Conservation (phyloP, 495 filamentous ascomycete genomes). For the Aspergillus asperescens region DNA sequence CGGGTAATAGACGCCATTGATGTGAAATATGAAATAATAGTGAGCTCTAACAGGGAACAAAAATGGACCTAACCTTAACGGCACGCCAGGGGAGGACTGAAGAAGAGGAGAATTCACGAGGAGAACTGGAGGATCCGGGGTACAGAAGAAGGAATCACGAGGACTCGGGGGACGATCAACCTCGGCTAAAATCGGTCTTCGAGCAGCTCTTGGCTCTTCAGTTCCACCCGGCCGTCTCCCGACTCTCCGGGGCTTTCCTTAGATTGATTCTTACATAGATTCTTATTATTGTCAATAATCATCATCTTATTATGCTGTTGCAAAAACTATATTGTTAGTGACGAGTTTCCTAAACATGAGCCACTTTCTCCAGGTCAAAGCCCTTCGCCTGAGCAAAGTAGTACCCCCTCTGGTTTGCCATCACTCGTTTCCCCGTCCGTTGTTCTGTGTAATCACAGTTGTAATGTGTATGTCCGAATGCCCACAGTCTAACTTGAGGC, state of each 20-base stretch:
- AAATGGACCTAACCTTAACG: not conserved
- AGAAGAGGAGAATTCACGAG: slow-evolving; percentile 6
- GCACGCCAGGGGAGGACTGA: slow-evolving; percentile 3
- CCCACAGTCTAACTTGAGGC: slow-evolving; percentile 45
- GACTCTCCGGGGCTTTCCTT: too few species aligned
- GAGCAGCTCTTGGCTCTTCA: not conserved
- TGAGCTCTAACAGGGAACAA: not conserved
- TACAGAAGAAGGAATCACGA: slow-evolving; percentile 29
- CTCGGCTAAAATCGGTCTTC: slow-evolving; percentile 39
- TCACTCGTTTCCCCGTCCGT: slow-evolving; percentile 24
- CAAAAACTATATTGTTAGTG: too few species aligned
- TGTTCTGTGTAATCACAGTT: slow-evolving; percentile 41
- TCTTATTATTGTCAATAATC: too few species aligned
- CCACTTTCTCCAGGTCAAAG: slow-evolving; percentile 27
- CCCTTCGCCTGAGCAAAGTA: slow-evolving; percentile 28
- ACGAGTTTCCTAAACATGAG: not conserved
- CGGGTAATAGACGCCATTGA: slow-evolving; percentile 67
- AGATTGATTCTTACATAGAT: too few species aligned
- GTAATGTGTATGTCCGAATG: slow-evolving; percentile 55
- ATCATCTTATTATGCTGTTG: not conserved
- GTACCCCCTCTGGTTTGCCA: slow-evolving; percentile 39
- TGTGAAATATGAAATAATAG: slow-evolving; percentile 42
- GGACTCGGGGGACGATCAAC: slow-evolving; percentile 20
- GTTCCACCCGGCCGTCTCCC: too few species aligned
- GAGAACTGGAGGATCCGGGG: slow-evolving; percentile 8